Evolutionary conservation across 441 rosid genomes (phyloP), one percentile per base, ranked within the genome.

Genomic region (Mallotus japonicus): DNA sequence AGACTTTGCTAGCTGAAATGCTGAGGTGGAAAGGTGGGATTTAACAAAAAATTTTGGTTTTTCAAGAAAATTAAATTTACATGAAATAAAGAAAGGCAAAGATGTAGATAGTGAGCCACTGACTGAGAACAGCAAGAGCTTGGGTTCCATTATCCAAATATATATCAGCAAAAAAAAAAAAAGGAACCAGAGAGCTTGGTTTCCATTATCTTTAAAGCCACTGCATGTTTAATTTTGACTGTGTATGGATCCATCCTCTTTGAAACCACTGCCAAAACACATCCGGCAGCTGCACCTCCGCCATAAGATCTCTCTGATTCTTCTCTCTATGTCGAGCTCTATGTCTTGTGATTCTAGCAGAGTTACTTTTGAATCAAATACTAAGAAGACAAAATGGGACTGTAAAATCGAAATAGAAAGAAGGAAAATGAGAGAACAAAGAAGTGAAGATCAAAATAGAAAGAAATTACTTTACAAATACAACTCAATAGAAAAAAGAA

Each of bases 51-150:
- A 62, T 55, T 79, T 65, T 16, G 91, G 72, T 66, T 75, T 89
- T 77, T 82, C 81, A 72, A 79, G 79, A 75, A 84, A 85, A 24
- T 83, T 81, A 49, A 84, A 76, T 58, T 85, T 89, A 74, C 76
- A 78, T 16, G 90, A 83, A 65, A 86, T 69, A 62, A 83, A 81
- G 59, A 89, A 73, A 4, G 92, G 92, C 3, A 87, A 81, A 65
- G 75, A 75, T 61, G 82, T 24, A 65, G 76, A 65, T 11, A 75
- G 15, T 53, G 83, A 74, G 54, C 83, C 68, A 77, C 78, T 80
- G 44, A 75, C 73, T 6, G 90, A 66, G 67, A 83, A 77, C 58
- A 88, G 76, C n/a, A 85, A 76, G 57, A 84, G 80, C 63, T 76
- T 85, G 24, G 84, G 81, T 67, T 88, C 96, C 97, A 91, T 90